Evolutionary conservation across 306 rosid species (phyloP).

Genomic region (Prosopis cineraria): DNA sequence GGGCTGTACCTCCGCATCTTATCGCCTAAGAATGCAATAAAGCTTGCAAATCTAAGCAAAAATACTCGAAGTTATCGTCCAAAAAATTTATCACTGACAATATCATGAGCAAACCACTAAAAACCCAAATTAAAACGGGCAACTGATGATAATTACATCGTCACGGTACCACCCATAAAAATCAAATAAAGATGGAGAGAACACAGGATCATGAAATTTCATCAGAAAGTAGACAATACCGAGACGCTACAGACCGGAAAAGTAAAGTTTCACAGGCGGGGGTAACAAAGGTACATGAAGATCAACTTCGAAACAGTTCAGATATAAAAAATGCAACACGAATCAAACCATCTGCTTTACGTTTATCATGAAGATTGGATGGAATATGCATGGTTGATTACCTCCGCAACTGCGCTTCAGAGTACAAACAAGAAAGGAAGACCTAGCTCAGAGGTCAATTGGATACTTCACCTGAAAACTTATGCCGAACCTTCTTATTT

Average conservation of each 20-base stretch:
- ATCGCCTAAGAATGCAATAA: slow-evolving; percentile 21
- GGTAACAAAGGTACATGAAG: not conserved
- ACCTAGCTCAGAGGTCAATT: not conserved
- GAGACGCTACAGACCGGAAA: not conserved
- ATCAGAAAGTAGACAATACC: not conserved
- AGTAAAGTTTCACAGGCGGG: not conserved
- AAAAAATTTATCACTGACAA: not conserved
- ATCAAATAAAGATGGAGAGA: not conserved
- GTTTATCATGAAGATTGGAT: not conserved
- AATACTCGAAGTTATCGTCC: not conserved
- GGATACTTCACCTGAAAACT: not conserved
- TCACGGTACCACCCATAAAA: not conserved
- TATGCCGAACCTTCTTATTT: not conserved
- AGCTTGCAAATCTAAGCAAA: not conserved
- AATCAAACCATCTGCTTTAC: not conserved
- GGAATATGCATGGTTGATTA: not conserved
- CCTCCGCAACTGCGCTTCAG: not conserved
- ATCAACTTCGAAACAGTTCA: not conserved
- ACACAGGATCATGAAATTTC: not conserved
- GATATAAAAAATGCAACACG: not conserved
- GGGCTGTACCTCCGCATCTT: slow-evolving; percentile 92
- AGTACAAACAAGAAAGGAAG: not conserved
- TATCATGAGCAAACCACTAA: not conserved
- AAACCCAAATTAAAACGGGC: not conserved
- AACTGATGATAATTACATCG: not conserved